A percentile compares a stretch with the other conserved stretches of the same genome.
Conservation (phyloP, 78 protist genomes). For the Dictyostelium brefeldianum region DNA sequence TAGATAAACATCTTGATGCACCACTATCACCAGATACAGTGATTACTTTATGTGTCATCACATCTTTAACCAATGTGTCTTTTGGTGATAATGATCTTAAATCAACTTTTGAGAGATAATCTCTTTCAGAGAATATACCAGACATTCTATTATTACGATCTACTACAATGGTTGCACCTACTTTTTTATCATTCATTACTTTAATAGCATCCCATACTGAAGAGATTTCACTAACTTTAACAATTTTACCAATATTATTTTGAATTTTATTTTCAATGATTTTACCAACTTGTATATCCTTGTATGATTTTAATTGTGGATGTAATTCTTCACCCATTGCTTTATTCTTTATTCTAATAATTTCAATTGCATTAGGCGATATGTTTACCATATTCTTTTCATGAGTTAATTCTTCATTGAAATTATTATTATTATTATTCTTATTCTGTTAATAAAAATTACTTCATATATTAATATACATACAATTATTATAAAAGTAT, state of each 20-base stretch:
- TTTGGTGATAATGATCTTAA: constrained; percentile 19
- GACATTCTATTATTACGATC: constrained; percentile 33
- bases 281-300: constrained; percentile 10
- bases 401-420: neutral
- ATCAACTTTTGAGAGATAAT: constrained; percentile 29
- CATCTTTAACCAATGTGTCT: constrained; percentile 36
- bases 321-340: neutral
- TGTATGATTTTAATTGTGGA: constrained; percentile 20
- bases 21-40: constrained; percentile 38
- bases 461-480: neutral
- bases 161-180: constrained; percentile 57
- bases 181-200: constrained; percentile 42
- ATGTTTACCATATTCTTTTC: neutral
- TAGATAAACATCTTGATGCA: constrained; percentile 48
- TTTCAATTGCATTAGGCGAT: constrained; percentile 6
- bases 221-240: constrained; percentile 16
- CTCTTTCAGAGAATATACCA: constrained; percentile 70
- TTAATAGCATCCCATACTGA: constrained; percentile 53
- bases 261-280: constrained; percentile 14
- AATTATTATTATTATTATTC: too few relatives aligned
- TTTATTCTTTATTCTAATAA: neutral
- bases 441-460: too few relatives aligned
- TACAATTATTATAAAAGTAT: neutral
- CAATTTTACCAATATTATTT: neutral
- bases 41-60: constrained; percentile 20